Percentiles rank a stretch among this genome's conserved stretches.
Evolutionary conservation across 78 protist genomes (phyloP).

Genomic region (Fonticula alba): DNA sequence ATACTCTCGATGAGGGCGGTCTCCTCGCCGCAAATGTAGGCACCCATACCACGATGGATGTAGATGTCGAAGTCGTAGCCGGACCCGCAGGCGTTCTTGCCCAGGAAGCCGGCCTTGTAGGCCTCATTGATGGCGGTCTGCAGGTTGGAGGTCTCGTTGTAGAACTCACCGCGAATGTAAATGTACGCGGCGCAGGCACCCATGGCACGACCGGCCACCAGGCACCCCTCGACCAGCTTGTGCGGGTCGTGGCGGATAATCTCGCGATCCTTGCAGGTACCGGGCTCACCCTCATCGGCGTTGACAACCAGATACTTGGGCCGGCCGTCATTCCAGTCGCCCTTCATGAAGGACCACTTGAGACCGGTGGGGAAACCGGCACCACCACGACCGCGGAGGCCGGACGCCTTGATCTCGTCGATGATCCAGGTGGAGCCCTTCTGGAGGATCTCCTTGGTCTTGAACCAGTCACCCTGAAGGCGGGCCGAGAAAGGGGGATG

Average conservation of each 20-base stretch:
- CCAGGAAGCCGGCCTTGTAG: constrained; percentile 72
- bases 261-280: constrained; percentile 98
- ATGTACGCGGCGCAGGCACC: constrained; percentile 90
- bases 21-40: constrained; percentile 99
- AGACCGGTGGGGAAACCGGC: constrained; percentile 97
- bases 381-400: constrained; percentile 93
- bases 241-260: constrained; percentile 98
- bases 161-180: constrained; percentile 91
- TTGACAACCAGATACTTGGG: constrained; percentile 92
- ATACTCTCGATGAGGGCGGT: constrained; percentile 88
- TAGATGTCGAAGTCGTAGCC: constrained; percentile 83
- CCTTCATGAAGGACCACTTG: constrained; percentile 89
- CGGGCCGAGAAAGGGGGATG: not conserved
- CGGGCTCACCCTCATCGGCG: constrained; percentile 99
- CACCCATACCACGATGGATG: constrained; percentile 91
- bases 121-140: constrained; percentile 86
- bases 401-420: constrained; percentile 72
- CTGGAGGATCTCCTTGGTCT: constrained; percentile 64
- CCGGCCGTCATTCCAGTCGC: no score
- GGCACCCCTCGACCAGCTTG: constrained; percentile 87
- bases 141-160: constrained; percentile 37
- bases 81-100: constrained; percentile 79
- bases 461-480: constrained; percentile 79
- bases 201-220: constrained; percentile 91
- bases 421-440: constrained; percentile 63